Evolutionary conservation across 2,329 filamentous ascomycete species (phyloP).

Genomic region (Diplodia intermedia): DNA sequence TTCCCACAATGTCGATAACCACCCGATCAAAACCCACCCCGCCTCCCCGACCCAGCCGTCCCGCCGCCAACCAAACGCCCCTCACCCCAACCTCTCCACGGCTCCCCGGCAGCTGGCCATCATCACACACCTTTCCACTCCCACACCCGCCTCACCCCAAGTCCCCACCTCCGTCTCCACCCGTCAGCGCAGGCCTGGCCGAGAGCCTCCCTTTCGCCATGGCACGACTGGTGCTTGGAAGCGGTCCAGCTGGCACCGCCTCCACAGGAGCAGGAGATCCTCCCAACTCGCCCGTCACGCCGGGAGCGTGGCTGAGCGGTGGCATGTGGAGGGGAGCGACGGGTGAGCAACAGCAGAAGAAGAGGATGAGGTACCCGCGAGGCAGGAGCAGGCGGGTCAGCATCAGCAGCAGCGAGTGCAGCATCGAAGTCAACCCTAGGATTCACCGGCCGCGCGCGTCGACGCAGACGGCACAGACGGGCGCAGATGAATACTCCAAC

Average conservation of each 20-base stretch:
- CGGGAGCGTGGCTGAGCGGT: not conserved
- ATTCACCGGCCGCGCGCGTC: not conserved
- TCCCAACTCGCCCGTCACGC: slow-evolving; percentile 20
- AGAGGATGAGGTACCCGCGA: not conserved
- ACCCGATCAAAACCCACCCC: not conserved
- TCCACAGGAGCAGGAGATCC: not conserved
- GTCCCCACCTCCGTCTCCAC: slow-evolving; percentile 15
- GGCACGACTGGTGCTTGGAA: not conserved
- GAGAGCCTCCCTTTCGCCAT: slow-evolving; percentile 1
- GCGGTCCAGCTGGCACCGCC: not conserved
- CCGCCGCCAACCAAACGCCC: not conserved
- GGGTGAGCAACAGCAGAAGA: not conserved
- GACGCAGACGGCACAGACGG: not conserved
- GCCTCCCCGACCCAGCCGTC: not conserved
- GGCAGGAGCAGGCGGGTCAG: not conserved
- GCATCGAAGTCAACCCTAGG: slow-evolving; percentile 6
- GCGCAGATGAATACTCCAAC: not conserved
- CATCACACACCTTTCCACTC: not conserved
- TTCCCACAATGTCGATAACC: slow-evolving; percentile 7
- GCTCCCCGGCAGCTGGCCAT: not conserved
- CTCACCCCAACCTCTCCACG: slow-evolving; percentile 18
- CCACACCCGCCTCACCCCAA: slow-evolving; percentile 9
- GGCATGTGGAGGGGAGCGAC: not conserved
- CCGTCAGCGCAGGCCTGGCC: slow-evolving; percentile 22
- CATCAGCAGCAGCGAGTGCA: slow-evolving; percentile 2